Conservation (phyloP, 2,329 filamentous ascomycete species). For the Colletotrichum incanum region DNA sequence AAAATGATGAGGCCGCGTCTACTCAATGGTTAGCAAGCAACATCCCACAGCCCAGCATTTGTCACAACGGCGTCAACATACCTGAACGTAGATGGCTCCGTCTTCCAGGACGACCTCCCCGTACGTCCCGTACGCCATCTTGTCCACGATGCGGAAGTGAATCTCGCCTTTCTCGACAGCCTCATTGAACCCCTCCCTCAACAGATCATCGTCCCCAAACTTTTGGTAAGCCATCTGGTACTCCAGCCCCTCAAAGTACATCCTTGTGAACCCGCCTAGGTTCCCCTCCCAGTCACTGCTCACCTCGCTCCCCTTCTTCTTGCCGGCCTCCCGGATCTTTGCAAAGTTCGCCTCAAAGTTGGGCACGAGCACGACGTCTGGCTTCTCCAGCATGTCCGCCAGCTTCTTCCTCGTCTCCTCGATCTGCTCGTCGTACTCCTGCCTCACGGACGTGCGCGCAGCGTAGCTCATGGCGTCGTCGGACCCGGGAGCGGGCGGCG, state of each 20-base stretch:
- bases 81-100: constrained; percentile 67
- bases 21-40: neutral
- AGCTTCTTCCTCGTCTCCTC: constrained; percentile 57
- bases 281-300: constrained; percentile 60
- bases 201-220: constrained; percentile 64
- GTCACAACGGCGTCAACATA: constrained; percentile 45
- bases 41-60: neutral
- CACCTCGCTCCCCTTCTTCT: constrained; percentile 50
- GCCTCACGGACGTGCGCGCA: constrained; percentile 60
- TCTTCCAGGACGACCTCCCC: constrained; percentile 65
- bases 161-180: constrained; percentile 60
- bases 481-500: constrained; percentile 50
- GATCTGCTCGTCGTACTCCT: constrained; percentile 61
- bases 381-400: constrained; percentile 52
- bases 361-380: constrained; percentile 62
- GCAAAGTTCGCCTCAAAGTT: constrained; percentile 63
- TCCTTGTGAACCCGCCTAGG: constrained; percentile 57
- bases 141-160: constrained; percentile 63
- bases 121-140: constrained; percentile 58
- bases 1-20: constrained; percentile 55
- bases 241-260: constrained; percentile 63
- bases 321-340: constrained; percentile 55
- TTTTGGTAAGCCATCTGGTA: constrained; percentile 60
- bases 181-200: constrained; percentile 65
- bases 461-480: constrained; percentile 57